Base-by-base conservation (phyloP, 2,329 filamentous ascomycete genomes). In the Knoxdaviesia proteae region DNA sequence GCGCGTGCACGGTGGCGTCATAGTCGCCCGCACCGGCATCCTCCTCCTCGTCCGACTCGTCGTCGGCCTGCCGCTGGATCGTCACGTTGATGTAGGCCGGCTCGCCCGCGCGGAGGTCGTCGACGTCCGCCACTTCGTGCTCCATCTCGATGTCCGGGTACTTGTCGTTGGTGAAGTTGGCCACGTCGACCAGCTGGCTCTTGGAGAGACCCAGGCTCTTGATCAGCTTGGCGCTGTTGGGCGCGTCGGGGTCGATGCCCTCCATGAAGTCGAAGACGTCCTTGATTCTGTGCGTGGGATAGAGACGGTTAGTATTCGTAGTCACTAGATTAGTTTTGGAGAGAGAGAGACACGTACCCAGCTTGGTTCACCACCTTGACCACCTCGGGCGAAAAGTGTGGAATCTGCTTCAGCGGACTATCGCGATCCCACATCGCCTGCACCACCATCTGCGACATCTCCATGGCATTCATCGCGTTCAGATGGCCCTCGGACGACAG, bases 361-460 rank as follows among this genome's bases (percentile, higher is more conserved):
- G 77, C 82, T 45, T 82, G 77, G 54, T 81, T 81, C 38, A 83
- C 84, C 49, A 75, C 80, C 60, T 88, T 81, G 50, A 96, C 78
- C 41, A 81, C 79, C 47, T 88, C 79, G 35, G 79, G 73, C 10
- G 79, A 75, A 58, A 96, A 96, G 63, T 96, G 84, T 50, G 90
- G 90, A 54, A 98, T 94, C 61, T 98, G 90, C 65, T 94, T 94
- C 50, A 98, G 70, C 36, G 90, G 87, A 53, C 83, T 92, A 58
- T 98, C 90, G 45, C 87, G 81, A 61, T 98, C 88, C 90, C 90
- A 98, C 84, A 96, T 94, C 41, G 81, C 87, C 62, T 98, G 90
- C 3, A 98, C 87, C 42, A 92, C 84, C 90, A 98, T 98, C 57
- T 98, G 90, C 8, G 84, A 93, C 73, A 98, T 84, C 59, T 98